Conservation (phyloP, 2,329 filamentous ascomycete species). For the Alternaria alternata region DNA sequence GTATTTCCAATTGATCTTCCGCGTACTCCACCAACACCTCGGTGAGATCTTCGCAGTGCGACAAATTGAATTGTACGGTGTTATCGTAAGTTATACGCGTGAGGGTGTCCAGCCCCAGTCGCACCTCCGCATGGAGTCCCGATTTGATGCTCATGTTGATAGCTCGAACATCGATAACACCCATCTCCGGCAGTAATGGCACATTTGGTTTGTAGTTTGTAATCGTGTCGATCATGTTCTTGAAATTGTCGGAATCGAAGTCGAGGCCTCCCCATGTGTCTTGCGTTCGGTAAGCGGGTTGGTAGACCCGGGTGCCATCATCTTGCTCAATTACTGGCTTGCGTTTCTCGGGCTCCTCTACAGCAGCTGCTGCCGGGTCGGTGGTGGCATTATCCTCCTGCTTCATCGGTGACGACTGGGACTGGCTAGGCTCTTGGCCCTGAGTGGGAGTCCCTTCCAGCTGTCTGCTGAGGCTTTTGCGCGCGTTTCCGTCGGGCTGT, state of each 20-base stretch:
- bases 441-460: constrained; percentile 49
- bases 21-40: constrained; percentile 90
- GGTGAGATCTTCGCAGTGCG: constrained; percentile 75
- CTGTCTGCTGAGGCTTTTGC: constrained; percentile 50
- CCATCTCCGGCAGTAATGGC: constrained; percentile 78
- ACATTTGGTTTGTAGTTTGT: constrained; percentile 75
- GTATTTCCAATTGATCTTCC: constrained; percentile 82
- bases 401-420: constrained; percentile 43
- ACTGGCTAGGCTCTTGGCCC: constrained; percentile 34
- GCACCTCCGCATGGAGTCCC: constrained; percentile 88
- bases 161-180: constrained; percentile 87
- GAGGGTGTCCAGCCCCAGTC: constrained; percentile 85
- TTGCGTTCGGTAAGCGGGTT: constrained; percentile 38
- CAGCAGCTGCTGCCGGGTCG: constrained; percentile 24
- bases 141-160: constrained; percentile 89
- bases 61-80: constrained; percentile 43
- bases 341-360: constrained; percentile 30
- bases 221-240: constrained; percentile 74
- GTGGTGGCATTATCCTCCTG: constrained; percentile 27
- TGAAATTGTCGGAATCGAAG: constrained; percentile 66
- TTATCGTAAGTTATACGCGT: constrained; percentile 69
- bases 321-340: constrained; percentile 40
- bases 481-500: constrained; percentile 47
- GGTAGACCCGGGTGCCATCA: constrained; percentile 41
- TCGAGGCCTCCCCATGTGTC: constrained; percentile 47